Base-by-base conservation (phyloP, 768 basidiomycete species). In the Agrocybe praecox region DNA sequence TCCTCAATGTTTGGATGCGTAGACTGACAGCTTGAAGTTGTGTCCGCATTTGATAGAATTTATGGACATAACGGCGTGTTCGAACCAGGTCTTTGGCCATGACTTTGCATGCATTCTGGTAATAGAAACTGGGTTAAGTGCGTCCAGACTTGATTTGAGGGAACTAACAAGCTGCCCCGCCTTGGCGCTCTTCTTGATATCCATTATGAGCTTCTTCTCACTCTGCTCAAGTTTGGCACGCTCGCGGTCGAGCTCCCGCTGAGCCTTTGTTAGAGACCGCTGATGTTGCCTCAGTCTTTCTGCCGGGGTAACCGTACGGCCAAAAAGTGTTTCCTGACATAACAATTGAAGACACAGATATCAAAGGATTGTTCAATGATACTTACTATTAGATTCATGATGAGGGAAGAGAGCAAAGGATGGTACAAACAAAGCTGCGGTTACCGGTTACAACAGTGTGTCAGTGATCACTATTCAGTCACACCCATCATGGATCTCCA, bases 1-100 rank as follows among this genome's bases (percentile, higher is more conserved):
- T 96, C 67, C 97, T 79, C 56, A 99, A 79, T 7, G 95, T 94
- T 73, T 99, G 97, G 80, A 99, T 96, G 60, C 97, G 83, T 55
- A 99, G 79, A 11, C 90, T 87, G 42, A 99, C 93, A 6, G 96
- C 97, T 73, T 99, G 97, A 1, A 99, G 82, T 69, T 98, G 97
- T 2, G 97, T 98, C 55, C 93, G 86, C 96, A 99, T 98, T 69
- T 96, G 94, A 69, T 97, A 92, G 80, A 99, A 99, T 72, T 98
- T 98, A 75, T 98, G 94, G 22, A 95, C 81, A 69, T 99, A 98
- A 67, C 92, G 85, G 48, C 97, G 83, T 11, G 96, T 98, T 61
- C 97, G 86, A 61, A 98, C 94, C 55, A 99, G 89, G 70, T 99
- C 97, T 73, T 97, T 98, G 22, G 97, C 97, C 90, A 98, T 97